Conservation (phyloP, 1,284 basidiomycete species). For the Leccinum fuscescens region DNA sequence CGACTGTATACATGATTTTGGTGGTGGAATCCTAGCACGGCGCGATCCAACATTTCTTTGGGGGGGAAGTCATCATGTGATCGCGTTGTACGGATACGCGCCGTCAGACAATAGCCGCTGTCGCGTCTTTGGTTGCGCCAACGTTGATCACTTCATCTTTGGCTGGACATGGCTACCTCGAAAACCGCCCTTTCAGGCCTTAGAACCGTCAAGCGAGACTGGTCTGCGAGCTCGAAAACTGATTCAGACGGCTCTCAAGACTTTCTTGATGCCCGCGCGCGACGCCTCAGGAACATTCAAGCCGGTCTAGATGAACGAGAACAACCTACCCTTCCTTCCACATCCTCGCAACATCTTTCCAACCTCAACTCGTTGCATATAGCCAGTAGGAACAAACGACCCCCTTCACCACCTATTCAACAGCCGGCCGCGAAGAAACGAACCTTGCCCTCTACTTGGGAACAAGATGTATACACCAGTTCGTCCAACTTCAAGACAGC, state of each 20-base stretch:
- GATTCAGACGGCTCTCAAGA: conserved; percentile 33
- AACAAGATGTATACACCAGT: conserved; percentile 30
- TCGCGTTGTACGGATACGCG: background rate
- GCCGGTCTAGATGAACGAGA: conserved; percentile 30
- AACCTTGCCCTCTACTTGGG: conserved; percentile 52
- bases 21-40: too few relatives aligned
- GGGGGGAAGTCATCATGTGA: background rate
- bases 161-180: conserved; percentile 33
- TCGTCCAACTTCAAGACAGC: conserved; percentile 26
- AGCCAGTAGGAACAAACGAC: conserved; percentile 46
- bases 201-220: conserved; percentile 45
- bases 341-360: conserved; percentile 16
- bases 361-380: conserved; percentile 31
- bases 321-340: conserved; percentile 19
- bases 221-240: conserved; percentile 39
- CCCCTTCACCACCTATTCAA: conserved; percentile 34
- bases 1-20: too few relatives aligned
- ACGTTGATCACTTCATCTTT: background rate
- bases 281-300: conserved; percentile 55
- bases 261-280: conserved; percentile 35
- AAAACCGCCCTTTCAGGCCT: conserved; percentile 46
- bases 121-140: background rate
- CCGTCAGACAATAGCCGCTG: background rate
- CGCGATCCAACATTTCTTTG: background rate
- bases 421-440: conserved; percentile 51